These are phyloP conservation scores for Aspergillus sclerotioniger DNA, from an alignment of 495 filamentous ascomycete genomes.

Conservation along the genomic window DNA sequence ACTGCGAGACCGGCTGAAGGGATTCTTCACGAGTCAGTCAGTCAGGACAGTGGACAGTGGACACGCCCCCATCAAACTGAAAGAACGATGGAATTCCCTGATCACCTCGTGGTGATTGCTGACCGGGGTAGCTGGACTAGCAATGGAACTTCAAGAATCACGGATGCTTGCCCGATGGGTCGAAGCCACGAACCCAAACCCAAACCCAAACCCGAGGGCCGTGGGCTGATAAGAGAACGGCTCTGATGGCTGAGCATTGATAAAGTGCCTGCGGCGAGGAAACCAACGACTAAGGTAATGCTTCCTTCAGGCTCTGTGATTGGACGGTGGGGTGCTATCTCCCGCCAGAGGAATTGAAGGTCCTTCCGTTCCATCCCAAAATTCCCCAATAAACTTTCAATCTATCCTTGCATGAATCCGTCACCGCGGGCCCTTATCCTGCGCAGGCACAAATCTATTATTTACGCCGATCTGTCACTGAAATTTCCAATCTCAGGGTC, in stretches of 20 bases:
- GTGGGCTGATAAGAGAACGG: neutral
- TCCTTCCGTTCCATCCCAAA: too few relatives aligned
- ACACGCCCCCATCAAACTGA: neutral
- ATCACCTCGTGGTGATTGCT: neutral
- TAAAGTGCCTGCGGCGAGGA: neutral
- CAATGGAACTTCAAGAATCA: neutral
- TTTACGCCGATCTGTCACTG: conserved; percentile 28
- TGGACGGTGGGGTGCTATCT: conserved; percentile 10
- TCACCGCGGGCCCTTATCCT: conserved; percentile 13
- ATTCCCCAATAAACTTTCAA: neutral
- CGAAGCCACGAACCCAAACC: neutral
- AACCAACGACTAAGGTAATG: neutral
- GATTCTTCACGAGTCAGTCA: neutral
- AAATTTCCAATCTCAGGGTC: conserved; percentile 17
- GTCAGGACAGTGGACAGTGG: too few relatives aligned
- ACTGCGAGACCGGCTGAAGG: neutral
- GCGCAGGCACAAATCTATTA: conserved; percentile 24
- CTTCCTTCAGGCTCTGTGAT: neutral
- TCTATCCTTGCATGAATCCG: neutral
- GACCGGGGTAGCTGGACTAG: neutral
- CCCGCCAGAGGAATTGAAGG: conserved; percentile 11
- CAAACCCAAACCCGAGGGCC: neutral
- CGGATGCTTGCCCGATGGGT: neutral
- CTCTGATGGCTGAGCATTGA: neutral
- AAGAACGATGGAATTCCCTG: neutral